Base-by-base conservation (phyloP, 2,329 filamentous ascomycete species). In the Aspergillus texensis region DNA sequence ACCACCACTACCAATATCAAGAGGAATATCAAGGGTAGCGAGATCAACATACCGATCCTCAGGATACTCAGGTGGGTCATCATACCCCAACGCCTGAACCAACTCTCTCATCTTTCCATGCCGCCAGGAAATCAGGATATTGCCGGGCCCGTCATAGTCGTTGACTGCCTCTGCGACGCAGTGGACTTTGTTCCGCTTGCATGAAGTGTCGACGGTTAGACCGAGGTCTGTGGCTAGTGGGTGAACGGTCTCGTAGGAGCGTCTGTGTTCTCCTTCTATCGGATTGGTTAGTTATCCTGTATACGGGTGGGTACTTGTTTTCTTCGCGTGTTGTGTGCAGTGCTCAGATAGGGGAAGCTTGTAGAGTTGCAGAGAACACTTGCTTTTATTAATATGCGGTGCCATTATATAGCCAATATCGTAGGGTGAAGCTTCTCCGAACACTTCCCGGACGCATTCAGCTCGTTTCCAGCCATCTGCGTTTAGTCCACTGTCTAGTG, bases 101-200 rank as follows among this genome's bases (percentile, higher is more conserved):
- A 75, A 71, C 8, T 61, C 52, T n/a, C 58, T 30, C 57, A 75
- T 71, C n/a, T 63, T 71, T 26, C 60, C 60, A 50, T 74, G 72
- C n/a, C 71, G 68, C 73, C 73, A 75, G 16, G 69, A 63, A 34
- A 75, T 69, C 62, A 75, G 41, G 32, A 75, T 74, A 61, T 75
- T 71, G 3, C 72, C 72, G 1, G 66, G 62, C 2, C 71, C 72
- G 6, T 67, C 54, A 48, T 69, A 74, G 1, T 62, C 36, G 5
- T 58, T 58, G 32, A 75, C 62, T 8, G 63, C 58, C 12, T 69
- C 59, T 4, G 58, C 67, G 11, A 74, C 69, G n/a, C 73, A 75
- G 21, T 64, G 54, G 26, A 62, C 64, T 9, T 69, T 58, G 1
- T 71, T 71, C 3, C 70, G 67, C 36, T 67, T 67, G 65, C 73